A percentile compares a stretch with the other conserved stretches of the same genome.
Conservation (phyloP, 1,284 basidiomycete genomes). For the Pseudozyma tsukubaensis region DNA sequence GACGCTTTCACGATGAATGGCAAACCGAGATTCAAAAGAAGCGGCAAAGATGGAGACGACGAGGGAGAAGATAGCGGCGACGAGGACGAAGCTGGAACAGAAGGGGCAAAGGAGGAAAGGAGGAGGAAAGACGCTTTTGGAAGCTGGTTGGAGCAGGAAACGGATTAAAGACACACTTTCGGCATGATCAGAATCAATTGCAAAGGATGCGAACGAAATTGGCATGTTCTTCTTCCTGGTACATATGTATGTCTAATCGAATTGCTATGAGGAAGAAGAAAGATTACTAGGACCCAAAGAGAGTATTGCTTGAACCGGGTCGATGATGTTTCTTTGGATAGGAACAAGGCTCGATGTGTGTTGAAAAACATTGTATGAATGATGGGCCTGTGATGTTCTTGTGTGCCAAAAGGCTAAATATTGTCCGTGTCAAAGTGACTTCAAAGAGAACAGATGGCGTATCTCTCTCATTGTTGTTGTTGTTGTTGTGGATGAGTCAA, state of each 20-base stretch:
- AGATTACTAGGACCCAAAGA: too few relatives aligned
- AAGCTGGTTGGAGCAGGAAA: conserved; percentile 18
- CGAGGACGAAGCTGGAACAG: conserved; percentile 21
- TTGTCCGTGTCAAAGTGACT: too few relatives aligned
- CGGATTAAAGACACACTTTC: background rate
- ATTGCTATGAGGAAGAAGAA: too few relatives aligned
- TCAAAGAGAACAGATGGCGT: background rate
- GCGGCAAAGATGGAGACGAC: conserved; percentile 64
- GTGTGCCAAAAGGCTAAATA: background rate
- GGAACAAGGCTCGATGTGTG: background rate
- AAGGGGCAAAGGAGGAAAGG: conserved; percentile 10
- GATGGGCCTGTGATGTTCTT: background rate
- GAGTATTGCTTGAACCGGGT: too few relatives aligned
- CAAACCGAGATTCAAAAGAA: conserved; percentile 82
- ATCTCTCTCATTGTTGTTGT: background rate
- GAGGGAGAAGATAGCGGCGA: conserved; percentile 16
- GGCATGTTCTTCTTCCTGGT: too few relatives aligned
- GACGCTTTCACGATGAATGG: conserved; percentile 84
- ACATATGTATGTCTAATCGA: too few relatives aligned
- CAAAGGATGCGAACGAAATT: background rate
- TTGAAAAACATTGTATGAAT: background rate
- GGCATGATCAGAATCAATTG: background rate
- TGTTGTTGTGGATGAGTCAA: background rate
- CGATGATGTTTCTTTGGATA: too few relatives aligned
- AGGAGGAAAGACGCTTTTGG: conserved; percentile 28